These are phyloP conservation scores for Cladobotryum protrusum DNA, from an alignment of 2,329 filamentous ascomycete genomes.

Conservation along the genomic window DNA sequence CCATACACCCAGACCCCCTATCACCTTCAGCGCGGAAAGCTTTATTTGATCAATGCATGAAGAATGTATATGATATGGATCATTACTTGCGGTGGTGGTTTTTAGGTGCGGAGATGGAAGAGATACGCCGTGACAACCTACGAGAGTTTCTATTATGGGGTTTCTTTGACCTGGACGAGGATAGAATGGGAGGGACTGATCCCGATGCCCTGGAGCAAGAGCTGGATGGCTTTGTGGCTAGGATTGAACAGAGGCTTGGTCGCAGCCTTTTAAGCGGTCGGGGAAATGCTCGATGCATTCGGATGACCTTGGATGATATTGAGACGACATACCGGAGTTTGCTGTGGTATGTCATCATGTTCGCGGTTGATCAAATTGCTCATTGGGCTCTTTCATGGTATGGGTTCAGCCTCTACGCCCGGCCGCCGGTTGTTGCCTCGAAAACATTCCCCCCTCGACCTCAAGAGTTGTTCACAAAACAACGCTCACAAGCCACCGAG, in stretches of 20 bases:
- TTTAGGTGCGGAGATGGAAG: slow-evolving; percentile 47
- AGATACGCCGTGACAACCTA: slow-evolving; percentile 62
- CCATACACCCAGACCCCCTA: slow-evolving; percentile 36
- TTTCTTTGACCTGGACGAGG: slow-evolving; percentile 48
- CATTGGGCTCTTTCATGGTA: slow-evolving; percentile 38
- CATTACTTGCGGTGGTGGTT: slow-evolving; percentile 61
- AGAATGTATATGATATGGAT: slow-evolving; percentile 48
- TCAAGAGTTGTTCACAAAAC: slow-evolving; percentile 39
- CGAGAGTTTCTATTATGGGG: slow-evolving; percentile 63
- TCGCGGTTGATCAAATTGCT: slow-evolving; percentile 47
- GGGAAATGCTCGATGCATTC: slow-evolving; percentile 49
- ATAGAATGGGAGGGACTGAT: slow-evolving; percentile 17
- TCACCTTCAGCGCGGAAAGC: slow-evolving; percentile 41
- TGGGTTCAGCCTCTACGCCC: slow-evolving; percentile 48
- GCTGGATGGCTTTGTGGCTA: slow-evolving; percentile 41
- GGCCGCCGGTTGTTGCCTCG: slow-evolving; percentile 17
- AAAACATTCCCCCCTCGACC: slow-evolving; percentile 54
- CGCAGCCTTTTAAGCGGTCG: slow-evolving; percentile 45
- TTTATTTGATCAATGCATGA: slow-evolving; percentile 52
- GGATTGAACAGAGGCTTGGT: slow-evolving; percentile 49
- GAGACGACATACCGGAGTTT: slow-evolving; percentile 55
- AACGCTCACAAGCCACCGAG: slow-evolving; percentile 40
- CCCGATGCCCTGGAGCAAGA: slow-evolving; percentile 27
- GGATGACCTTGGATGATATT: slow-evolving; percentile 61
- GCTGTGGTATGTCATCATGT: slow-evolving; percentile 56